Percentiles rank a stretch among this genome's conserved stretches.
Evolutionary conservation across 1,284 basidiomycete species (phyloP).

Genomic region (Laetiporus sulphureus): DNA sequence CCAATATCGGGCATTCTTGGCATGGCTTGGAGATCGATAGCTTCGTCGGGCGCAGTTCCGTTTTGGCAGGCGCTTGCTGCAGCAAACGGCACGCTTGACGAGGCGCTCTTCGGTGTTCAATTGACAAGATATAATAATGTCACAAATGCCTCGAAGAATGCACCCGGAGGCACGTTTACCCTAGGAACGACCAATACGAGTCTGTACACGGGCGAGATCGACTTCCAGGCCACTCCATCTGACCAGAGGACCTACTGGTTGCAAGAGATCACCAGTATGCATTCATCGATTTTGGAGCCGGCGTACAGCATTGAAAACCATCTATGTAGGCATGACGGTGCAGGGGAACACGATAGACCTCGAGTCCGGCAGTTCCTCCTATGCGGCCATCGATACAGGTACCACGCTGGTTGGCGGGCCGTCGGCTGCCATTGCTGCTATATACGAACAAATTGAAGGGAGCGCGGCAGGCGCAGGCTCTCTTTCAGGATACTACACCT

Average conservation of each 20-base stretch:
- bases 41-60: constrained; percentile 33
- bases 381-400: constrained; percentile 77
- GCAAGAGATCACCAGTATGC: constrained; percentile 14
- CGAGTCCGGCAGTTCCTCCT: constrained; percentile 37
- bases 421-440: constrained; percentile 41
- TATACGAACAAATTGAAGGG: constrained; percentile 76
- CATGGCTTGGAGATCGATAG: constrained; percentile 31
- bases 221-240: constrained; percentile 59
- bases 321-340: constrained; percentile 42
- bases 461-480: constrained; percentile 53
- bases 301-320: background rate
- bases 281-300: background rate
- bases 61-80: constrained; percentile 59
- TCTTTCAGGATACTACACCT: constrained; percentile 71
- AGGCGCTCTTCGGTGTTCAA: constrained; percentile 75
- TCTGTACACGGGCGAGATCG: constrained; percentile 73
- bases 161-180: constrained; percentile 76
- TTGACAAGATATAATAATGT: constrained; percentile 70
- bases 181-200: constrained; percentile 67
- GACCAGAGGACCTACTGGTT: constrained; percentile 33
- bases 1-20: constrained; percentile 33
- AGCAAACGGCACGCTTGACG: constrained; percentile 47
- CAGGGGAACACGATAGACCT: constrained; percentile 48
- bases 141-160: constrained; percentile 36
- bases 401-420: constrained; percentile 92